These are phyloP conservation scores for Fusarium euwallaceae DNA, from an alignment of 2,329 filamentous ascomycete genomes.

Conservation along the genomic window DNA sequence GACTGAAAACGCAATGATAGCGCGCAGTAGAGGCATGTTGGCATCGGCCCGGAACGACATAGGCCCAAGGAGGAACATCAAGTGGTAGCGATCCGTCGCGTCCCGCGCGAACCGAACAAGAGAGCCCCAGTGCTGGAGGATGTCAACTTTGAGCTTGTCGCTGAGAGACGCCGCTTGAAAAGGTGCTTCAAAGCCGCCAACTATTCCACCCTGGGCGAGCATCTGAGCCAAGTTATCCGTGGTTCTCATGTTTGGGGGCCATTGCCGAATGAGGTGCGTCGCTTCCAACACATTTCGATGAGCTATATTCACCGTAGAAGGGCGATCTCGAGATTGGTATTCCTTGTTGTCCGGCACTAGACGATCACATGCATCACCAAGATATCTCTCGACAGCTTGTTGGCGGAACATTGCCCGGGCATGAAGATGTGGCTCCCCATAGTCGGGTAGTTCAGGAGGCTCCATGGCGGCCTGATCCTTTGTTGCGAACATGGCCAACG, in stretches of 20 bases:
- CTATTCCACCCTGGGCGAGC: slow-evolving; percentile 19
- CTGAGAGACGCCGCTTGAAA: slow-evolving; percentile 36
- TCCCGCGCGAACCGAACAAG: slow-evolving; percentile 27
- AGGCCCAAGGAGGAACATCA: slow-evolving; percentile 42
- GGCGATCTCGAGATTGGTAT: slow-evolving; percentile 39
- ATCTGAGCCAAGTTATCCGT: slow-evolving; percentile 31
- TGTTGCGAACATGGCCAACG: slow-evolving; percentile 41
- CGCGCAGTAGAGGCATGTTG: slow-evolving; percentile 36
- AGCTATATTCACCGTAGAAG: slow-evolving; percentile 33
- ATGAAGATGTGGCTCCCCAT: slow-evolving; percentile 36
- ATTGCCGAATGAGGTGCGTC: slow-evolving; percentile 24
- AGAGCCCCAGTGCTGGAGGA: slow-evolving; percentile 38
- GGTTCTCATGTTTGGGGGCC: slow-evolving; percentile 37
- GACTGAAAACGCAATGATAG: slow-evolving; percentile 38
- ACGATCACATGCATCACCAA: slow-evolving; percentile 18
- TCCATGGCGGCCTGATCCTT: slow-evolving; percentile 24
- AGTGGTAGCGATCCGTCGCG: slow-evolving; percentile 22
- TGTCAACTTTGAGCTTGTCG: slow-evolving; percentile 36
- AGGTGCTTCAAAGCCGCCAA: slow-evolving; percentile 35
- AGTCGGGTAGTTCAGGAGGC: slow-evolving; percentile 9
- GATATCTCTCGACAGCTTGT: slow-evolving; percentile 29
- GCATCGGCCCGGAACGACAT: slow-evolving; percentile 41
- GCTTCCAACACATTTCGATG: slow-evolving; percentile 44
- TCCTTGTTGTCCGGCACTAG: slow-evolving; percentile 2
- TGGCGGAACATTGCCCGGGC: slow-evolving; percentile 32